phyloP scores from a whole-genome alignment of 108 stramenopile species.

The Conticribra guillardii region DNA sequence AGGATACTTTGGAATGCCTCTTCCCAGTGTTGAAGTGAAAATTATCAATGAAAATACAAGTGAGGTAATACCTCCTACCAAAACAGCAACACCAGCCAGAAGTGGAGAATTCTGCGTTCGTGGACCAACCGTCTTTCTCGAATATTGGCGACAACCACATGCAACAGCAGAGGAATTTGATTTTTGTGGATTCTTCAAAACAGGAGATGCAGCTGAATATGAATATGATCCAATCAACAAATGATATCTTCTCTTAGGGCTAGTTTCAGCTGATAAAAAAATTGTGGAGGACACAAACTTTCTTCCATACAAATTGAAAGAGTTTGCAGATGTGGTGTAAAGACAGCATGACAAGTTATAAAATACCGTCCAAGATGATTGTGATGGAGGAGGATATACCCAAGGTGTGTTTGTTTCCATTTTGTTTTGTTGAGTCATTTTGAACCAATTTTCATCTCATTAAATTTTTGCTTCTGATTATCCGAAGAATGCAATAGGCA shows the following conservation, averaged over 20 bases:
- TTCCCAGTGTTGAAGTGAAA: conserved; percentile 55
- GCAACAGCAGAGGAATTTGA: conserved; percentile 51
- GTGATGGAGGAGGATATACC: conserved; percentile 52
- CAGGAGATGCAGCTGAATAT: conserved; percentile 58
- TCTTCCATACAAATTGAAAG: conserved; percentile 61
- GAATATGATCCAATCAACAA: conserved; percentile 26
- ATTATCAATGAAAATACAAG: conserved; percentile 42
- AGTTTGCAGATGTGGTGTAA: conserved; percentile 41
- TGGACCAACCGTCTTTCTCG: conserved; percentile 52
- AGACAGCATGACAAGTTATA: conserved; percentile 47
- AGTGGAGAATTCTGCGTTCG: conserved; percentile 47
- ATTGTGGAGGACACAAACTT: conserved; percentile 55
- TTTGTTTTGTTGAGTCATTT: no score
- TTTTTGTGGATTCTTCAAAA: conserved; percentile 50
- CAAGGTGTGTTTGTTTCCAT: no score
- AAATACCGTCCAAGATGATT: conserved; percentile 47
- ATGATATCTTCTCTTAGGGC: conserved; percentile 53
- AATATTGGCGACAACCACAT: conserved; percentile 54
- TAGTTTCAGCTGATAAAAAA: conserved; percentile 53
- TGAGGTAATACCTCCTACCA: no score
- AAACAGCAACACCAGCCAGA: no score
- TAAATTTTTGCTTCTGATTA: no score
- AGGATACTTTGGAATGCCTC: conserved; percentile 53
- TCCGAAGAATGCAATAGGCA: conserved; percentile 79
- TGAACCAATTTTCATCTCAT: no score